Evolutionary conservation across 495 filamentous ascomycete genomes (phyloP), one percentile per base, ranked within the genome.

Genomic region (Aspergillus hancockii): DNA sequence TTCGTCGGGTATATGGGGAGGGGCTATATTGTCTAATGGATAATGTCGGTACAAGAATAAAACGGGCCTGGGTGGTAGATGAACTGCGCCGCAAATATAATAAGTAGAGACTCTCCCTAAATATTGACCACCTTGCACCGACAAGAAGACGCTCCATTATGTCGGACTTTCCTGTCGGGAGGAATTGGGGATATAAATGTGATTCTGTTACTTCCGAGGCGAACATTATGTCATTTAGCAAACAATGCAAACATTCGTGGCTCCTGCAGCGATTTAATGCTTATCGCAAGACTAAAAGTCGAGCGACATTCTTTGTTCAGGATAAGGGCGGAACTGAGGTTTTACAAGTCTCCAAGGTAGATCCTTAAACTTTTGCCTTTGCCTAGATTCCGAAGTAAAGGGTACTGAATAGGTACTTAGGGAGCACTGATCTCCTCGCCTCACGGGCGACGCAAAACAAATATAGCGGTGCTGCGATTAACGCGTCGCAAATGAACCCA

Each of bases 401-500:
- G 4, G 32, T 36, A 36, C 32, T 10, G 2, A 36, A 36, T 36
- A 10, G 13, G 13, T 36, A 49, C 18, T 8, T 31, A 25, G 19
- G n/a, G n/a, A 34, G 1, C 47, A 28, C 4, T 74, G 81, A 25
- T 83, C 84, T 36, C 81, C 85, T 52, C 85, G 51, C 74, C 83
- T n/a, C 88, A 12, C 12, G 22, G 90, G 68, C 76, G 84, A 63
- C 85, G 85, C 58, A 86, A 81, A 68, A 87, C 79, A 32, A 84
- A 81, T 57, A 80, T 80, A 41, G 14, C 8, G 72, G 69, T 21
- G 72, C 73, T n/a, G 72, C 71, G 31, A 61, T 67, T 18, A 64
- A 66, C 66, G 66, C 61, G 63, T 68, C 68, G 50, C 67, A 75
- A 45, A 67, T 58, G 54, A 63, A 63, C 71, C 65, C 64, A 25